Evolutionary conservation across 495 filamentous ascomycete genomes (phyloP), one percentile per base, ranked within the genome.

Genomic region (Penicillium tannophilum): DNA sequence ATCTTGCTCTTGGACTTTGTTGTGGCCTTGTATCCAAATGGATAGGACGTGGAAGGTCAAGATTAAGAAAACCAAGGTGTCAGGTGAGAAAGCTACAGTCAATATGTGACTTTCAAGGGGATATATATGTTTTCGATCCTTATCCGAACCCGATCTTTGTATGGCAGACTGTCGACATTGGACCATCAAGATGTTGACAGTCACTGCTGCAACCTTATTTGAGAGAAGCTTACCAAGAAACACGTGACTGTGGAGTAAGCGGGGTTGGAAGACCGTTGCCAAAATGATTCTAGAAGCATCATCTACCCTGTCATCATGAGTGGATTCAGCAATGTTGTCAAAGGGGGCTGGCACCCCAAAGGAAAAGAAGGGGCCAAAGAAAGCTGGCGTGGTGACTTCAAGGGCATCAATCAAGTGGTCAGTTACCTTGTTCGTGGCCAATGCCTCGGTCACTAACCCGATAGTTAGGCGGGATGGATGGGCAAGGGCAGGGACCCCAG

Each of bases 311-410:
- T 17, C 24, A 60, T 49, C 57, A 84, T 84, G 81, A 81, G 78
- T 65, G 77, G 78, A 2, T 63, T 81, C 47, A 81, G 75, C 62
- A 78, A 75, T 41, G 65, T 81, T 47, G 69, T 79, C 31, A 86
- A 84, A 59, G 76, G 75, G 44, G 84, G 84, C 50, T 86, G 84
- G 84, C 81, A 86, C 62, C 81, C 84, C 0, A 79, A 82, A 59
- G 75, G 78, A 19, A 82, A 82, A 46, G 77, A 83, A 47, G 83
- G 83, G 10, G 68, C 67, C 16, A 83, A 78, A 59, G 82, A 85
- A 58, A 79, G 80, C 58, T 85, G 83, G 83, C 74, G 83, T 17
- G 76, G 78, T 14, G 83, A 86, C 57, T 82, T 82, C 69, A 85
- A 83, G 61, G 83, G 83, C 28, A 76, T 86, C 57, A 79, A 84